Evolutionary conservation across 768 basidiomycete genomes (phyloP).

Genomic region (Mycena belliarum): DNA sequence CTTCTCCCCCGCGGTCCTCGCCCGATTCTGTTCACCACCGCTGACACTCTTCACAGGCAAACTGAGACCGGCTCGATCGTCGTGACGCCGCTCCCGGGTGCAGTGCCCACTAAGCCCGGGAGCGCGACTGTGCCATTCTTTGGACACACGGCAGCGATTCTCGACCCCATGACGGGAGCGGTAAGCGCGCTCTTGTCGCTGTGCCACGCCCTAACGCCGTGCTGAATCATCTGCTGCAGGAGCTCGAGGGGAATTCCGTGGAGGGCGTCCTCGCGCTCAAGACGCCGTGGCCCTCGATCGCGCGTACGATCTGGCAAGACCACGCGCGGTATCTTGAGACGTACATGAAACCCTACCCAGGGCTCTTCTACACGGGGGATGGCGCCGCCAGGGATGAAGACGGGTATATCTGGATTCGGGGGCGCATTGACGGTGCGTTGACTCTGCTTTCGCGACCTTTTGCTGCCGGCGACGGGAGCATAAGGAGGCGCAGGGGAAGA

Average conservation of each 20-base stretch:
- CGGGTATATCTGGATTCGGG: constrained; percentile 99
- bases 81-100: constrained; percentile 94
- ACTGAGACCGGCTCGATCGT: constrained; percentile 98
- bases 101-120: constrained; percentile 94
- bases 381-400: constrained; percentile 93
- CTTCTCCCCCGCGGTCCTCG: not conserved
- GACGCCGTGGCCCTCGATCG: constrained; percentile 93
- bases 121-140: constrained; percentile 98
- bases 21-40: not conserved
- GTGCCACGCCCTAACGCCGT: not conserved
- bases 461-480: no score
- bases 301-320: constrained; percentile 88
- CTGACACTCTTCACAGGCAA: constrained; percentile 55
- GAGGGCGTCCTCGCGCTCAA: constrained; percentile 90
- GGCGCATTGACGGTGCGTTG: constrained; percentile 82
- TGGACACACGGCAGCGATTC: constrained; percentile 84
- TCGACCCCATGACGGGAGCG: constrained; percentile 82
- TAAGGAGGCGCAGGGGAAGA: no score
- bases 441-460: not conserved
- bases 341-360: constrained; percentile 77
- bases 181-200: constrained; percentile 28
- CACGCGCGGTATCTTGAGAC: constrained; percentile 77
- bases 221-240: constrained; percentile 40
- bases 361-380: constrained; percentile 95
- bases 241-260: constrained; percentile 76